Evolutionary conservation across 768 basidiomycete species (phyloP).

Genomic region (Tulasnella sp.): DNA sequence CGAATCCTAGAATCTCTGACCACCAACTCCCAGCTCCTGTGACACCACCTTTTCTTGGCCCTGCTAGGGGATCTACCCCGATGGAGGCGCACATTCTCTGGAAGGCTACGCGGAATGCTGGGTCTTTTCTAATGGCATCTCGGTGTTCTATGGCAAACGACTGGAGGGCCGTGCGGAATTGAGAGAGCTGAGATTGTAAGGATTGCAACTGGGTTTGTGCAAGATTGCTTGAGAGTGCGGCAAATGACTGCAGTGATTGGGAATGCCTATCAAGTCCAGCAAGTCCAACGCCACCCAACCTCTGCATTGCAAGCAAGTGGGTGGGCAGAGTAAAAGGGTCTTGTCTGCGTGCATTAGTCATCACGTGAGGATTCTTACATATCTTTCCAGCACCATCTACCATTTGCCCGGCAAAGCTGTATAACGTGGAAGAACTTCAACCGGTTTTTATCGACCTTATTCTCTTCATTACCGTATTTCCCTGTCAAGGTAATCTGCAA

Average conservation of each 20-base stretch:
- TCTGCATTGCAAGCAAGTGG: slow-evolving; percentile 37
- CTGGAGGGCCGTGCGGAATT: slow-evolving; percentile 68
- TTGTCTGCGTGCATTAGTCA: too few species aligned
- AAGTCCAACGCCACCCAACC: slow-evolving; percentile 69
- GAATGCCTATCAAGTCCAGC: slow-evolving; percentile 85
- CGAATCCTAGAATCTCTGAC: slow-evolving; percentile 73
- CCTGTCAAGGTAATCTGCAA: not conserved
- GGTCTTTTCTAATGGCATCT: slow-evolving; percentile 68
- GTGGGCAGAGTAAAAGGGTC: too few species aligned
- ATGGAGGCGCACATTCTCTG: slow-evolving; percentile 93
- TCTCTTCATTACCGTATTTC: too few species aligned
- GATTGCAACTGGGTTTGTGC: slow-evolving; percentile 63
- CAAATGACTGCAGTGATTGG: slow-evolving; percentile 66
- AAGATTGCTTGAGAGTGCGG: slow-evolving; percentile 64
- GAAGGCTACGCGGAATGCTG: slow-evolving; percentile 80
- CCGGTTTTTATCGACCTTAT: too few species aligned
- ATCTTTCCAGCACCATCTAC: too few species aligned
- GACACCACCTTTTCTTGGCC: slow-evolving; percentile 68
- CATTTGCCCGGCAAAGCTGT: too few species aligned
- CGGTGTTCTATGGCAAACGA: slow-evolving; percentile 76
- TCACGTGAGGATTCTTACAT: too few species aligned
- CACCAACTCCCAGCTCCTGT: too few species aligned
- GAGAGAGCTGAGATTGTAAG: slow-evolving; percentile 66
- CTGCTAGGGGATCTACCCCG: slow-evolving; percentile 87
- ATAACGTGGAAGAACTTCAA: too few species aligned